A percentile compares a stretch with the other conserved stretches of the same genome.
These are phyloP conservation scores for Phytophthora boehmeriae DNA, from an alignment of 352 stramenopile genomes.

Conservation along the genomic window DNA sequence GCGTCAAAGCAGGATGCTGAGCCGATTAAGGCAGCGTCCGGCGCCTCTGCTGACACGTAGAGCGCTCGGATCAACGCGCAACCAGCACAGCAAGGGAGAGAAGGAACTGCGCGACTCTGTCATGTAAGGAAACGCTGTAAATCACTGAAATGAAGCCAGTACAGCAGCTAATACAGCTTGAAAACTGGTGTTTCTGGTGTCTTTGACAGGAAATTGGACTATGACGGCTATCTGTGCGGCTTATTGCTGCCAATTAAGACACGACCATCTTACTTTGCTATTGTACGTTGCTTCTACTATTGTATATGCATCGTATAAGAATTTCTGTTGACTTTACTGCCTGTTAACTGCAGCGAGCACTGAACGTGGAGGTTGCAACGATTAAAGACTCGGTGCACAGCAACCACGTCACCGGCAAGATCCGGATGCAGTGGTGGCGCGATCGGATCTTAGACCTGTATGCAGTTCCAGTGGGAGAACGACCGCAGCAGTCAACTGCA, in stretches of 20 bases:
- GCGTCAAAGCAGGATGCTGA: slow-evolving; percentile 21
- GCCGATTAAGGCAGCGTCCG: slow-evolving; percentile 20
- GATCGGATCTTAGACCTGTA: slow-evolving; percentile 84
- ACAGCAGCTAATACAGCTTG: too few relatives aligned
- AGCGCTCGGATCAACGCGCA: slow-evolving; percentile 8
- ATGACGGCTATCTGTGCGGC: slow-evolving; percentile 83
- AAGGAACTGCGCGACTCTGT: slow-evolving; percentile 49
- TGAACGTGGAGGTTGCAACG: slow-evolving; percentile 91
- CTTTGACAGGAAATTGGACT: slow-evolving; percentile 74
- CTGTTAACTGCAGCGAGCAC: slow-evolving; percentile 56
- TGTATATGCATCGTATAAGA: not conserved
- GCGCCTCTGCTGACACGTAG: slow-evolving; percentile 12
- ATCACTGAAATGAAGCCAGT: not conserved
- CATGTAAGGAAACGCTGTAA: slow-evolving; percentile 29
- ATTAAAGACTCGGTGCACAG: slow-evolving; percentile 90
- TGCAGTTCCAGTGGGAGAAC: slow-evolving; percentile 31
- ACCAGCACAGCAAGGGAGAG: slow-evolving; percentile 31
- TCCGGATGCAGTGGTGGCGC: slow-evolving; percentile 94
- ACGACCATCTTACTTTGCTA: slow-evolving; percentile 77
- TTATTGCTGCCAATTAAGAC: slow-evolving; percentile 70
- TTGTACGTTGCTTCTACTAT: slow-evolving; percentile 48
- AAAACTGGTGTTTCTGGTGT: not conserved
- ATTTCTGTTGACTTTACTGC: slow-evolving; percentile 1
- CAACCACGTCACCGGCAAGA: slow-evolving; percentile 87
- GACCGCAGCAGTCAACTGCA: slow-evolving; percentile 47